Conservation (phyloP, 371 early-diverging fungal genomes). For the Syncephalastrum contaminatum region DNA sequence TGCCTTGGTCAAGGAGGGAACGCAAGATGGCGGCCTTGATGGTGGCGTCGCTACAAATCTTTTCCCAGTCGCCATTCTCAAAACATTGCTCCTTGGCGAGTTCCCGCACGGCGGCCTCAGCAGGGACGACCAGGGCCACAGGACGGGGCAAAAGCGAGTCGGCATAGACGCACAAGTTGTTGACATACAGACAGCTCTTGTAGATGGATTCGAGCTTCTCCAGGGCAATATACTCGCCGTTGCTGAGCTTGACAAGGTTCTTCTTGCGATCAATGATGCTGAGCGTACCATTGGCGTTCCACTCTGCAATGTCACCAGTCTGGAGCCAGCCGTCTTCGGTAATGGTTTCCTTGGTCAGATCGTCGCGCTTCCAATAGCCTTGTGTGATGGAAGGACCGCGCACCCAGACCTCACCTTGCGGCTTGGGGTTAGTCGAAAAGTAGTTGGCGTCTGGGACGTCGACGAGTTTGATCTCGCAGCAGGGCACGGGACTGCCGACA, state of each 20-base stretch:
- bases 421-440: slow-evolving; percentile 68
- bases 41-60: slow-evolving; percentile 10
- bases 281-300: slow-evolving; percentile 68
- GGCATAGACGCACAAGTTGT: slow-evolving; percentile 87
- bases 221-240: slow-evolving; percentile 98
- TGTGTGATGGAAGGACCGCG: slow-evolving; percentile 77
- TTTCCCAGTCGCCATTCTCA: slow-evolving; percentile 27
- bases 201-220: slow-evolving; percentile 97
- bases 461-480: slow-evolving; percentile 88
- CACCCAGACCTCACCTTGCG: slow-evolving; percentile 88
- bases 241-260: slow-evolving; percentile 75
- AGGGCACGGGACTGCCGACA: slow-evolving; percentile 85
- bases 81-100: slow-evolving; percentile 29
- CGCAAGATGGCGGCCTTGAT: slow-evolving; percentile 40
- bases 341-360: slow-evolving; percentile 71
- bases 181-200: slow-evolving; percentile 73
- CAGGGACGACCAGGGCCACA: slow-evolving; percentile 75
- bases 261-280: slow-evolving; percentile 82
- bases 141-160: slow-evolving; percentile 67
- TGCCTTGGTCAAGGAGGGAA: slow-evolving; percentile 35
- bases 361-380: slow-evolving; percentile 72
- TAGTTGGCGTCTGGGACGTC: slow-evolving; percentile 86
- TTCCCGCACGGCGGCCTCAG: slow-evolving; percentile 49
- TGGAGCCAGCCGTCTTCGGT: slow-evolving; percentile 85
- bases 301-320: slow-evolving; percentile 93